Base-by-base conservation (phyloP, 805 yeast genomes). In the Candida arabinofermentans region DNA sequence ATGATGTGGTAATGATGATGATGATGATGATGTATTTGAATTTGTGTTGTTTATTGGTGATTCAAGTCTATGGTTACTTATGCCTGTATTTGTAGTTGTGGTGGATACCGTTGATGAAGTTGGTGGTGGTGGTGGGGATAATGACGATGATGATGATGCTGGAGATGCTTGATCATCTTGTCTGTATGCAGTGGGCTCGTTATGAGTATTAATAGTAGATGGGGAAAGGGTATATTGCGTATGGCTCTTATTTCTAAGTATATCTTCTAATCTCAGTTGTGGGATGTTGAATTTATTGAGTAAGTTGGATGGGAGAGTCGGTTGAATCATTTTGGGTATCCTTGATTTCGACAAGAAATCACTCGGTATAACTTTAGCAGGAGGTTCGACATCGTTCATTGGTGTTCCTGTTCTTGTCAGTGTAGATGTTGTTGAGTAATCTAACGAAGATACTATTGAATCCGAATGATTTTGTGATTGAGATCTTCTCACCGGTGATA, bases 251-350 rank as follows among this genome's bases (percentile, higher is more conserved):
- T 27, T 27, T n/a, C 13, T 33, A 8, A 18, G 12, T n/a, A 53
- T 24, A 30, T 55, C 55, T 16, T 46, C 48, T 21, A 50, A 21
- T 19, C 39, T 31, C 17, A 55, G 23, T 32, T 55, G 60, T 2
- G 50, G 41, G 12, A 54, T 39, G 2, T 46, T 39, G 10, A 41
- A 42, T 24, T 37, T 43, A 7, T 40, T 23, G 8, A 55, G 40
- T 19, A 55, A 14, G 9, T 34, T 22, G 3, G 21, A 8, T 1
- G 59, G 59, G 8, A 57, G 32, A 9, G 41, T 24, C 5, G 52
- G 51, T 8, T 50, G 38, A 6, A 57, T 27, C 39, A 55, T 39
- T 29, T 38, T 37, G 0, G 62, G 62, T 9, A 54, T 37, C 27
- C 36, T 46, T 10, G 40, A 23, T 8, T 37, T 41, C 16, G 37